phyloP scores from a whole-genome alignment of 1,284 basidiomycete genomes.

The Jaminaea rosea region DNA sequence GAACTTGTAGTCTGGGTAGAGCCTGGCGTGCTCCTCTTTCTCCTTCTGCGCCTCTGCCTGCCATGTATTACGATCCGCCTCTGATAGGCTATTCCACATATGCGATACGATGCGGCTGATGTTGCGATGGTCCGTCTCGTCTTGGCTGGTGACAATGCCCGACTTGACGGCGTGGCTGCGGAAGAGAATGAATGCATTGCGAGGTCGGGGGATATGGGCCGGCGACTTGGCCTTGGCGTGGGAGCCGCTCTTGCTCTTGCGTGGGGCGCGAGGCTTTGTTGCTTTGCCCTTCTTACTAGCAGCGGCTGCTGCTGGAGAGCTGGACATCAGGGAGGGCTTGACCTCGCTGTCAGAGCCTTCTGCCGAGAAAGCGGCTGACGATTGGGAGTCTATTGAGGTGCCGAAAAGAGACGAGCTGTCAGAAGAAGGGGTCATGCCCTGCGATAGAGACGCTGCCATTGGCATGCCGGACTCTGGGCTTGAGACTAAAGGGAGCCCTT shows the following conservation, averaged over 20 bases:
- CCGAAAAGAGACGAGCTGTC: no score
- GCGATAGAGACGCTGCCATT: no score
- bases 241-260: constrained; percentile 15
- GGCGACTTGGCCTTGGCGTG: constrained; percentile 28
- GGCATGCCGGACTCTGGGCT: no score
- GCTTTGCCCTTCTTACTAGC: no score
- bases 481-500: no score
- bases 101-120: constrained; percentile 52
- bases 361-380: no score
- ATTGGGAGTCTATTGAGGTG: no score
- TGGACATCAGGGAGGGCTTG: no score
- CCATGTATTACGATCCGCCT: constrained; percentile 29
- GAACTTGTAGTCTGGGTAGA: constrained; percentile 39
- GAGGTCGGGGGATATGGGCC: constrained; percentile 74
- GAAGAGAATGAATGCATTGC: constrained; percentile 91
- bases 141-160: constrained; percentile 66
- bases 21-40: constrained; percentile 27
- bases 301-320: no score
- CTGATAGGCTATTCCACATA: constrained; percentile 38
- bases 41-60: constrained; percentile 27
- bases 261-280: no score
- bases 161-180: constrained; percentile 75
- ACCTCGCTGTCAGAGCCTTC: no score
- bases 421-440: no score
- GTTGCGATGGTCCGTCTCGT: constrained; percentile 68